Conservation (phyloP, 1,284 basidiomycete species). For the Malassezia dermatis region DNA sequence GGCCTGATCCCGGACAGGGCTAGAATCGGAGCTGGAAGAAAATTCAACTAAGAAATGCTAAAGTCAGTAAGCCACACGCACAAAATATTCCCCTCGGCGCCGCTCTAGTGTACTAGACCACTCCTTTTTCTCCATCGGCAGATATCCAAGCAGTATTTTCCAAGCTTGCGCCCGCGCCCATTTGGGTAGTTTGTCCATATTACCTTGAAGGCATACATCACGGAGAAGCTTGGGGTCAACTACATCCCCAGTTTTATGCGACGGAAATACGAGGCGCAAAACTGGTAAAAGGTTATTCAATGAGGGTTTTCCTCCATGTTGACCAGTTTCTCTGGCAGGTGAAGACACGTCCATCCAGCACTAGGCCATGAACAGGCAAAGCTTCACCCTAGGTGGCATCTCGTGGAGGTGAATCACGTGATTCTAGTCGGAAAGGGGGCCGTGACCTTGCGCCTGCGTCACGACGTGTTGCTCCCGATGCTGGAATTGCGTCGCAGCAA, state of each 20-base stretch:
- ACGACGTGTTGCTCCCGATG: conserved; percentile 4
- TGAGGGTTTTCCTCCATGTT: background rate
- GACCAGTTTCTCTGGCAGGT: background rate
- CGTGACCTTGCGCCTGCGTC: background rate
- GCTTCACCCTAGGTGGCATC: background rate
- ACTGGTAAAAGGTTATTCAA: background rate
- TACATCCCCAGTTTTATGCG: background rate
- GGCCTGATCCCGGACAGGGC: background rate
- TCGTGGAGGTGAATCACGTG: background rate
- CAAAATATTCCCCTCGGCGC: conserved; percentile 35
- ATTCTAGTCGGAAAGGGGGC: background rate
- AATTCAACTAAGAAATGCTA: conserved; percentile 35
- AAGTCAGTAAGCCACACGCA: conserved; percentile 1
- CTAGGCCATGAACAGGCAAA: background rate
- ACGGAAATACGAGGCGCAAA: conserved; percentile 1
- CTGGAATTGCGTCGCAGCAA: background rate
- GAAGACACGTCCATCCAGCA: background rate
- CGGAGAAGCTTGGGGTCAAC: background rate
- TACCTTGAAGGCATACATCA: conserved; percentile 18
- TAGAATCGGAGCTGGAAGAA: conserved; percentile 9
- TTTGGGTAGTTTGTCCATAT: conserved; percentile 22
- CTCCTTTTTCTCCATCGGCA: conserved; percentile 35
- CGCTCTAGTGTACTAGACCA: conserved; percentile 28
- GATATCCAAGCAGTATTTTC: conserved; percentile 39
- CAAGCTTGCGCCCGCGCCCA: conserved; percentile 44